A percentile compares a stretch with the other conserved stretches of the same genome.
These are phyloP conservation scores for Candida sojae DNA, from an alignment of 1,139 yeast genomes.

Conservation along the genomic window DNA sequence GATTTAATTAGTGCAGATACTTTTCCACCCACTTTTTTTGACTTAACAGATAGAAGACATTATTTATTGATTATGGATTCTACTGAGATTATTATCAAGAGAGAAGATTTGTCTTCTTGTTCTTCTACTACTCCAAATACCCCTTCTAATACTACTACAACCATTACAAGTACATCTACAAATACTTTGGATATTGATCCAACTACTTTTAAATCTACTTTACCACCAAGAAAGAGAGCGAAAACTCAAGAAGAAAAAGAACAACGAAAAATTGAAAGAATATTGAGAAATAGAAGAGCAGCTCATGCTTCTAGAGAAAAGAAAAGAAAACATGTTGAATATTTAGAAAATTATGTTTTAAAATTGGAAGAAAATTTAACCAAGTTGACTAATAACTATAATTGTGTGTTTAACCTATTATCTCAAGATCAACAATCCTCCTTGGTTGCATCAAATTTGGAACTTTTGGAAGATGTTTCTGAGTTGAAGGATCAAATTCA, in stretches of 20 bases:
- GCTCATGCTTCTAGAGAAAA: conserved; percentile 97
- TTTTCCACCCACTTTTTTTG: too few relatives aligned
- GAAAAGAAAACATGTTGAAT: conserved; percentile 90
- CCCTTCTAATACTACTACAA: not conserved
- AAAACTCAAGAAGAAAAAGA: conserved; percentile 96
- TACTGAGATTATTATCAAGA: not conserved
- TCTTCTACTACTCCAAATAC: not conserved
- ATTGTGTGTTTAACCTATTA: conserved; percentile 17
- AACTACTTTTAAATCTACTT: conserved; percentile 39
- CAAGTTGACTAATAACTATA: conserved; percentile 25
- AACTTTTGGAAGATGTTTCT: conserved; percentile 24
- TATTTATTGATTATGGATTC: conserved; percentile 1
- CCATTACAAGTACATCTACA: not conserved
- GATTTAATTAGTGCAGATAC: too few relatives aligned
- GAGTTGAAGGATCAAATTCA: conserved; percentile 38
- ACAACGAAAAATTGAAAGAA: conserved; percentile 90
- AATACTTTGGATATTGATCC: conserved; percentile 8
- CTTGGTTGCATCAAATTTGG: conserved; percentile 13
- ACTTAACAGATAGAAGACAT: too few relatives aligned
- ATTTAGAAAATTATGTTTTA: conserved; percentile 66
- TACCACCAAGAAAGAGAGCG: conserved; percentile 96
- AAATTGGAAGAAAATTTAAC: conserved; percentile 45
- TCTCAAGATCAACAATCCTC: conserved; percentile 16
- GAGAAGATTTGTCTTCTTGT: conserved; percentile 3
- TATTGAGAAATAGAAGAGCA: conserved; percentile 90